A percentile compares a stretch with the other conserved stretches of the same genome.
Conservation (phyloP, 441 rosid species). For the Jatropha podagrica region DNA sequence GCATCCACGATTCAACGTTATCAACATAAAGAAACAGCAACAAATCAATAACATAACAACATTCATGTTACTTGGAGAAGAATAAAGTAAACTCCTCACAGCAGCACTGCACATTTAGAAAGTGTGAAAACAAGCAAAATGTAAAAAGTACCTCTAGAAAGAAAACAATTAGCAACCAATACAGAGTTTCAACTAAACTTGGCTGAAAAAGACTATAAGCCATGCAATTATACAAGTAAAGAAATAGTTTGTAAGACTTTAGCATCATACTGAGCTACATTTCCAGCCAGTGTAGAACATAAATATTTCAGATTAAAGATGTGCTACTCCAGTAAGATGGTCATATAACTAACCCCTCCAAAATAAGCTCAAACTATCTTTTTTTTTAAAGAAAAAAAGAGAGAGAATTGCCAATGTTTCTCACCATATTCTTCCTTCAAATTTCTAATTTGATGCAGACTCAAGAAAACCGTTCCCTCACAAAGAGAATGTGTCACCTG, state of each 20-base stretch:
- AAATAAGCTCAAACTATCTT: neutral
- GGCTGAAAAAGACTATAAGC: neutral
- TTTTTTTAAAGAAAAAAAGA: neutral
- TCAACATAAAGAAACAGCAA: neutral
- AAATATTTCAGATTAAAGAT: neutral
- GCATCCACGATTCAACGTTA: neutral
- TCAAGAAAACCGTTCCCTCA: conserved; percentile 63
- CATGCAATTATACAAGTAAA: neutral
- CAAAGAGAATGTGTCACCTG: conserved; percentile 64
- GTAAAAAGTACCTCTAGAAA: neutral
- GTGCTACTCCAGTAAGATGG: conserved; percentile 8
- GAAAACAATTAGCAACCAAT: neutral
- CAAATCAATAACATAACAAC: neutral
- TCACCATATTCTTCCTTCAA: conserved; percentile 85
- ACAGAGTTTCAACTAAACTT: neutral
- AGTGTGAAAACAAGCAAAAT: neutral
- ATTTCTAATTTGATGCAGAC: conserved; percentile 51
- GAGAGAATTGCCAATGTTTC: conserved; percentile 15
- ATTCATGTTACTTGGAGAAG: neutral
- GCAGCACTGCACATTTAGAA: neutral
- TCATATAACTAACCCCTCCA: conserved; percentile 8
- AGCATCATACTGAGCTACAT: neutral
- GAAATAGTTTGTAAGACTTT: neutral
- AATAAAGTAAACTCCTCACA: neutral
- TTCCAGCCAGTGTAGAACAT: neutral